Evolutionary conservation across 768 basidiomycete species (phyloP).

Genomic region (Phaffia australis): DNA sequence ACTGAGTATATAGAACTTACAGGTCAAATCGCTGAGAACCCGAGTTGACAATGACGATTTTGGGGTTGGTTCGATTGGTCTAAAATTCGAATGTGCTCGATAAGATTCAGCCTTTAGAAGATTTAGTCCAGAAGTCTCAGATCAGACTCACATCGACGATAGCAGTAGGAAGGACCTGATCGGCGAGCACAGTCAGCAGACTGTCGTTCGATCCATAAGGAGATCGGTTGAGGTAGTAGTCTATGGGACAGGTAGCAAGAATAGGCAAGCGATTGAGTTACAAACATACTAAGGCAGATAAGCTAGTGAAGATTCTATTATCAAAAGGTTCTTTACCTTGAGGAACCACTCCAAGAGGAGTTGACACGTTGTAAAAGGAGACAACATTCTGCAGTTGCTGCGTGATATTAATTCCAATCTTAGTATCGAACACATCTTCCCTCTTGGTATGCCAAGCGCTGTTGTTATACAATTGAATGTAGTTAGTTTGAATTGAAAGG

Average conservation of each 20-base stretch:
- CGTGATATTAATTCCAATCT: constrained; percentile 2
- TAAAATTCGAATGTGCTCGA: not conserved
- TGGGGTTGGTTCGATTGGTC: constrained; percentile 41
- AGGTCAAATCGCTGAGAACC: constrained; percentile 58
- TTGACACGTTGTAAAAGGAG: not conserved
- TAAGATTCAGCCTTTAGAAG: not conserved
- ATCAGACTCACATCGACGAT: too few relatives aligned
- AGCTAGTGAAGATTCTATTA: not conserved
- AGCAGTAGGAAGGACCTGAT: not conserved
- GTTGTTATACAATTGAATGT: too few relatives aligned
- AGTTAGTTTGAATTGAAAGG: too few relatives aligned
- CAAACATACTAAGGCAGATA: not conserved
- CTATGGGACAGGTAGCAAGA: not conserved
- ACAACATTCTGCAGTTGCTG: constrained; percentile 6
- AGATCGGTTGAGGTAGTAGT: constrained; percentile 8
- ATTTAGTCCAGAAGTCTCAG: too few relatives aligned
- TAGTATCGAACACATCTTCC: not conserved
- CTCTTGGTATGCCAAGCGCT: constrained; percentile 8
- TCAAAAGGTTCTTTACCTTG: not conserved
- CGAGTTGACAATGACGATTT: constrained; percentile 55
- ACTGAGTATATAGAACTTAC: too few relatives aligned
- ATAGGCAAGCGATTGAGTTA: not conserved
- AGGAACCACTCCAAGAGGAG: too few relatives aligned
- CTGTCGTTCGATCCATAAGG: constrained; percentile 3
- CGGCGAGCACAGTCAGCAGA: not conserved